These are phyloP conservation scores for Saccharomyces hybrid DNA, from an alignment of 1,139 yeast species.

Conservation along the genomic window DNA sequence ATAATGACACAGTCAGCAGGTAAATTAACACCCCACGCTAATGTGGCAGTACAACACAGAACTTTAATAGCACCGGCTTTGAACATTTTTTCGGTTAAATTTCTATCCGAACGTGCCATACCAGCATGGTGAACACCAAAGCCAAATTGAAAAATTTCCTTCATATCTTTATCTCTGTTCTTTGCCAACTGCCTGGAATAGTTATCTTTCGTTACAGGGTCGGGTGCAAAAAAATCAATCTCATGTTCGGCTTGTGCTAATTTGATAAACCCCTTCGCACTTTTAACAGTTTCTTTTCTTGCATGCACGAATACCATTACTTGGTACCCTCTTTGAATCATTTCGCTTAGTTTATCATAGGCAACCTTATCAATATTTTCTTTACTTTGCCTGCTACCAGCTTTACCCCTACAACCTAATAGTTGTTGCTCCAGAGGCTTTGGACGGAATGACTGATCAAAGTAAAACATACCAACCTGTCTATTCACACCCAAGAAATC, in stretches of 20 bases:
- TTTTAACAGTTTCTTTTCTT: slow-evolving; percentile 82
- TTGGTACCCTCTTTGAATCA: slow-evolving; percentile 67
- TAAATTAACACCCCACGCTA: too few relatives aligned
- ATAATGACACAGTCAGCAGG: too few relatives aligned
- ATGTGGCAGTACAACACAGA: slow-evolving; percentile 82
- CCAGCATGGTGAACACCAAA: slow-evolving; percentile 98
- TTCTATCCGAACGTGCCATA: slow-evolving; percentile 85
- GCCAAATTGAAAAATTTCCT: slow-evolving; percentile 73
- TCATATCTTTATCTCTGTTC: slow-evolving; percentile 69
- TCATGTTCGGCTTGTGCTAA: slow-evolving; percentile 61
- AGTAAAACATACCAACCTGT: slow-evolving; percentile 84
- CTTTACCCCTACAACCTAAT: slow-evolving; percentile 81
- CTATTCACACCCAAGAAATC: slow-evolving; percentile 90
- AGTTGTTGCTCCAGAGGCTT: slow-evolving; percentile 87
- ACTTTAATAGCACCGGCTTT: slow-evolving; percentile 81
- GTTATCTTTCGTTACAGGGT: slow-evolving; percentile 35
- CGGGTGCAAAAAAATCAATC: slow-evolving; percentile 51
- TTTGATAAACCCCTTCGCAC: slow-evolving; percentile 68
- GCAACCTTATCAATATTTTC: slow-evolving; percentile 72
- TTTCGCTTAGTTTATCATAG: slow-evolving; percentile 67
- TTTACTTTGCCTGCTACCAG: slow-evolving; percentile 62
- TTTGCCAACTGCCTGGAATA: slow-evolving; percentile 64
- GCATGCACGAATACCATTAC: slow-evolving; percentile 98
- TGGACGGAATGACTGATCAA: slow-evolving; percentile 90
- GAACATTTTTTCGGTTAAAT: slow-evolving; percentile 82